Percentiles rank a stretch among this genome's conserved stretches.
Conservation (phyloP, 768 basidiomycete genomes). For the Clavulina sp. region DNA sequence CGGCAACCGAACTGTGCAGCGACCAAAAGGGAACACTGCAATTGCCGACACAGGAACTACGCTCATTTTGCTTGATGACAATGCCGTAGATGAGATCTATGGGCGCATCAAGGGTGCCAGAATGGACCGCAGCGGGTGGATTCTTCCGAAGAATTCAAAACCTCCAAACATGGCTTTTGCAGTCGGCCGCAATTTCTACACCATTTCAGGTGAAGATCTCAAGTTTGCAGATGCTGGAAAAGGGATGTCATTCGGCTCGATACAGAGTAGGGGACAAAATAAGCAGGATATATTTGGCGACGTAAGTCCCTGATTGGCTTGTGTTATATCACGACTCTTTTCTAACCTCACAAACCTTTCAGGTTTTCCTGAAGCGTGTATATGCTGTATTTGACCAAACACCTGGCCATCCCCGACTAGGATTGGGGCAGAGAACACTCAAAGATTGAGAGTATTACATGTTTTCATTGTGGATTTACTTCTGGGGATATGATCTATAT, state of each 20-base stretch:
- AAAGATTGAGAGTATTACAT: too few relatives aligned
- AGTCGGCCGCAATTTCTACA: conserved; percentile 1
- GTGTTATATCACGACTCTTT: background rate
- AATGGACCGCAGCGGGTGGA: conserved; percentile 3
- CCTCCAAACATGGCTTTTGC: conserved; percentile 3
- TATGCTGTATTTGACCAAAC: conserved; percentile 7
- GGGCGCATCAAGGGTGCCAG: conserved; percentile 2
- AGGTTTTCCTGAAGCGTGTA: conserved; percentile 7
- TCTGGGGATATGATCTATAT: too few relatives aligned
- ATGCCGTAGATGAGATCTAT: conserved; percentile 2
- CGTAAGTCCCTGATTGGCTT: background rate
- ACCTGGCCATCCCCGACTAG: background rate
- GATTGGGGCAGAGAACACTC: conserved; percentile 3
- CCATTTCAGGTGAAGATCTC: conserved; percentile 6
- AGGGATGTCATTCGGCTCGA: conserved; percentile 5
- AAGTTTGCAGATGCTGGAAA: conserved; percentile 7
- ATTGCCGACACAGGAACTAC: conserved; percentile 5
- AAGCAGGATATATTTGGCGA: conserved; percentile 5
- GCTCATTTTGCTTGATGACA: conserved; percentile 5
- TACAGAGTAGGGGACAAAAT: conserved; percentile 5
- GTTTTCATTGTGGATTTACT: too few relatives aligned
- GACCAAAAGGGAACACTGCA: conserved; percentile 1
- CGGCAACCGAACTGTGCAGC: background rate
- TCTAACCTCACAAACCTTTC: background rate
- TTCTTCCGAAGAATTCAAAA: conserved; percentile 3